Evolutionary conservation across 257 asterid genomes (phyloP).

Genomic region (Petunia axillaris): DNA sequence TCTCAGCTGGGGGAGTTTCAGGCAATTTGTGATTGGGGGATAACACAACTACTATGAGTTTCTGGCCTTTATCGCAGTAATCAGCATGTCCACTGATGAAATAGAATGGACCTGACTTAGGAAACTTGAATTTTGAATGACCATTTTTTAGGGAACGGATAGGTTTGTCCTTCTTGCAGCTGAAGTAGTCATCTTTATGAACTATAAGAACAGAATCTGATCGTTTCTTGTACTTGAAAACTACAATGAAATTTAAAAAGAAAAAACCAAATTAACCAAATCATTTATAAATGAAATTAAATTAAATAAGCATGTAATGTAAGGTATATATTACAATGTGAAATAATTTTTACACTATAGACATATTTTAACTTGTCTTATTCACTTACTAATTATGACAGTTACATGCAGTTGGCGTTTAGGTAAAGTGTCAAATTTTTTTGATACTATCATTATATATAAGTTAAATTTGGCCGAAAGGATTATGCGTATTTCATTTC

Average conservation of each 20-base stretch:
- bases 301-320: too few relatives aligned
- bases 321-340: too few relatives aligned
- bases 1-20: constrained; percentile 28
- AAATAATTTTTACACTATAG: too few relatives aligned
- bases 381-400: too few relatives aligned
- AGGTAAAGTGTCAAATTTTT: too few relatives aligned
- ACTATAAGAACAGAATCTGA: constrained; percentile 64
- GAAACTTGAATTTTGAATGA: constrained; percentile 45
- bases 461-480: too few relatives aligned
- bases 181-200: constrained; percentile 42
- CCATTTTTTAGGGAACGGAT: constrained; percentile 45
- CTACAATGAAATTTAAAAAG: constrained; percentile 30
- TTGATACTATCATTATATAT: too few relatives aligned
- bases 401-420: too few relatives aligned
- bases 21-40: constrained; percentile 36
- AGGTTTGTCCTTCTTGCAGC: constrained; percentile 49
- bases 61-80: constrained; percentile 58
- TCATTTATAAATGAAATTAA: too few relatives aligned
- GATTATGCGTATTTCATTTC: too few relatives aligned
- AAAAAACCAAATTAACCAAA: too few relatives aligned
- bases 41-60: constrained; percentile 48
- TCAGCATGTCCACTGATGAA: constrained; percentile 57
- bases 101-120: constrained; percentile 58
- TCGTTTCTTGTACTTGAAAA: constrained; percentile 50
- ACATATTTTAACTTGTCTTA: too few relatives aligned